Conservation (phyloP, 352 stramenopile species). For the Pythium inflatum region DNA sequence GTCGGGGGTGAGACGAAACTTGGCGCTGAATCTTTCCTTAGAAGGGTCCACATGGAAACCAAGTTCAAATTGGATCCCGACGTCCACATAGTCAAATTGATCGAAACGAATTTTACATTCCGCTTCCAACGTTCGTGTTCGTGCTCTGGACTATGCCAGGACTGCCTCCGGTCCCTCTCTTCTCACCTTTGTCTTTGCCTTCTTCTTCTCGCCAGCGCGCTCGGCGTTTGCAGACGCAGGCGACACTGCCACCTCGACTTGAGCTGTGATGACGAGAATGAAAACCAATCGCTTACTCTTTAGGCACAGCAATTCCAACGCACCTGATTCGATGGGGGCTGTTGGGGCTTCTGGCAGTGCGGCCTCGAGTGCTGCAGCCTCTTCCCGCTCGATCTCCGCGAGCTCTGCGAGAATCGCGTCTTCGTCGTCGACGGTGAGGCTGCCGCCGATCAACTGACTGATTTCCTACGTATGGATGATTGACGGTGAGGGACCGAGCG, state of each 20-base stretch:
- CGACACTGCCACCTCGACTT: background rate
- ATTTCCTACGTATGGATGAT: constrained; percentile 68
- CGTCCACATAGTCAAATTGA: background rate
- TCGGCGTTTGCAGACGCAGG: background rate
- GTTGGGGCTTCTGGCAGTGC: constrained; percentile 67
- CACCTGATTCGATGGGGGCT: constrained; percentile 49
- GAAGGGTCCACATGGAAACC: too few relatives aligned
- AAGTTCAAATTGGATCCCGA: background rate
- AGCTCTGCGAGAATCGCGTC: constrained; percentile 85
- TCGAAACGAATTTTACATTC: background rate
- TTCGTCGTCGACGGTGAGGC: constrained; percentile 82
- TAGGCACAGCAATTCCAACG: background rate
- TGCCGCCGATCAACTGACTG: constrained; percentile 77
- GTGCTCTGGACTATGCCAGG: background rate
- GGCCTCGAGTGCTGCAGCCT: constrained; percentile 56
- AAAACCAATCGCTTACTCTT: background rate
- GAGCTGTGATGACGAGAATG: too few relatives aligned
- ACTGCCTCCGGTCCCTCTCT: background rate
- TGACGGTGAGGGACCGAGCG: constrained; percentile 13
- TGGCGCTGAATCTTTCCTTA: too few relatives aligned
- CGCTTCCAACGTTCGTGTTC: background rate
- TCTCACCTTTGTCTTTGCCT: background rate
- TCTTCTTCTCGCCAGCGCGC: too few relatives aligned
- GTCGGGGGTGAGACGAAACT: too few relatives aligned
- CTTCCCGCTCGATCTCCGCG: constrained; percentile 79